phyloP scores from a whole-genome alignment of 2,329 filamentous ascomycete species.

The Ascomycota sp. region DNA sequence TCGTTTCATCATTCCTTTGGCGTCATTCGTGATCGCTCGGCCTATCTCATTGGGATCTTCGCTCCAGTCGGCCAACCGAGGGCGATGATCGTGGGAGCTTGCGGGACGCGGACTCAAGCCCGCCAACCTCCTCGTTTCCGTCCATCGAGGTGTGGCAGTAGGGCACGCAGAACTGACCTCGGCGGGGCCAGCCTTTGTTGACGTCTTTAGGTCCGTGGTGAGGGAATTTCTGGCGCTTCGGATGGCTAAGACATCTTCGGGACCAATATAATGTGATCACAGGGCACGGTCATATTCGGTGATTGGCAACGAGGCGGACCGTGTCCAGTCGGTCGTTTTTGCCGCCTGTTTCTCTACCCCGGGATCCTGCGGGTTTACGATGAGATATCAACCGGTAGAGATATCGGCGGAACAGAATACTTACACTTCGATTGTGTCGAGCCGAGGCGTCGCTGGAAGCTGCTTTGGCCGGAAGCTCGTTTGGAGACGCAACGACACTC shows the following conservation, averaged over 20 bases:
- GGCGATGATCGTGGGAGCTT: slow-evolving; percentile 34
- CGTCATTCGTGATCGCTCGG: slow-evolving; percentile 39
- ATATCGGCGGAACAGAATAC: slow-evolving; percentile 6
- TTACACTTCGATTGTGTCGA: slow-evolving; percentile 27
- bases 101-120: slow-evolving; percentile 41
- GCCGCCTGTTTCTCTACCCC: slow-evolving; percentile 19
- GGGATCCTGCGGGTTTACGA: slow-evolving; percentile 5
- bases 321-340: slow-evolving; percentile 22
- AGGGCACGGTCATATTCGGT: slow-evolving; percentile 40
- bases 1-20: slow-evolving; percentile 24
- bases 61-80: slow-evolving; percentile 14
- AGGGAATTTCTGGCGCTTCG: slow-evolving; percentile 33
- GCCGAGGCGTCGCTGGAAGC: not conserved
- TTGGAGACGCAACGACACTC: slow-evolving; percentile 3
- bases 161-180: not conserved
- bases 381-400: not conserved
- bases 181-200: slow-evolving; percentile 3
- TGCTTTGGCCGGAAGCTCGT: not conserved
- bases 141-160: slow-evolving; percentile 9
- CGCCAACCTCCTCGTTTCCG: slow-evolving; percentile 20
- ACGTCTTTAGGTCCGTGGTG: slow-evolving; percentile 20
- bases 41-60: slow-evolving; percentile 35
- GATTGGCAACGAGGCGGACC: slow-evolving; percentile 37
- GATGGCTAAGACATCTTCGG: slow-evolving; percentile 31
- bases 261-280: slow-evolving; percentile 39